These are phyloP conservation scores for Citrus medica DNA, from an alignment of 345 rosid species.

Conservation along the genomic window DNA sequence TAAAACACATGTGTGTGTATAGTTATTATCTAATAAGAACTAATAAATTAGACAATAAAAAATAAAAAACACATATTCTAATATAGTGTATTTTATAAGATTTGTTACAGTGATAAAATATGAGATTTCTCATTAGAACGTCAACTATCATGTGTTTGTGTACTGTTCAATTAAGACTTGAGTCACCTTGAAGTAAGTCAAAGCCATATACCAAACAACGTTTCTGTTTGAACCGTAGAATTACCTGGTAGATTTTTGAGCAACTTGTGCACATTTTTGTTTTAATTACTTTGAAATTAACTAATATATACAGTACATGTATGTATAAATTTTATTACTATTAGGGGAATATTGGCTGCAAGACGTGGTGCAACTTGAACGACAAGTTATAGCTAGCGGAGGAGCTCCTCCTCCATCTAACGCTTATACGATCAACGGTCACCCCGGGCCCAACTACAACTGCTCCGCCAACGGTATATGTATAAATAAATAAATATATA, in stretches of 20 bases:
- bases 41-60: too few relatives aligned
- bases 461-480: constrained; percentile 63
- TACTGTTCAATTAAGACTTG: not conserved
- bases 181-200: constrained; percentile 3
- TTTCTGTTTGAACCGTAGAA: too few relatives aligned
- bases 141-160: too few relatives aligned
- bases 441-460: constrained; percentile 83
- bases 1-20: too few relatives aligned
- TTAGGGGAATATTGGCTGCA: constrained; percentile 85
- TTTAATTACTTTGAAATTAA: not conserved
- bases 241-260: too few relatives aligned
- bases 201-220: not conserved
- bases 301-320: too few relatives aligned
- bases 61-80: too few relatives aligned
- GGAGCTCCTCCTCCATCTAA: constrained; percentile 68
- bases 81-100: too few relatives aligned
- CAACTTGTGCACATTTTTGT: too few relatives aligned
- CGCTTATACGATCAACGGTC: constrained; percentile 83
- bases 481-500: not conserved
- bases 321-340: not conserved
- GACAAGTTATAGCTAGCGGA: constrained; percentile 55
- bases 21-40: too few relatives aligned
- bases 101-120: too few relatives aligned
- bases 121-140: too few relatives aligned
- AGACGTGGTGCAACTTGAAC: constrained; percentile 59